Evolutionary conservation across 495 filamentous ascomycete species (phyloP).

Genomic region (Aspergillus coremiiformis): DNA sequence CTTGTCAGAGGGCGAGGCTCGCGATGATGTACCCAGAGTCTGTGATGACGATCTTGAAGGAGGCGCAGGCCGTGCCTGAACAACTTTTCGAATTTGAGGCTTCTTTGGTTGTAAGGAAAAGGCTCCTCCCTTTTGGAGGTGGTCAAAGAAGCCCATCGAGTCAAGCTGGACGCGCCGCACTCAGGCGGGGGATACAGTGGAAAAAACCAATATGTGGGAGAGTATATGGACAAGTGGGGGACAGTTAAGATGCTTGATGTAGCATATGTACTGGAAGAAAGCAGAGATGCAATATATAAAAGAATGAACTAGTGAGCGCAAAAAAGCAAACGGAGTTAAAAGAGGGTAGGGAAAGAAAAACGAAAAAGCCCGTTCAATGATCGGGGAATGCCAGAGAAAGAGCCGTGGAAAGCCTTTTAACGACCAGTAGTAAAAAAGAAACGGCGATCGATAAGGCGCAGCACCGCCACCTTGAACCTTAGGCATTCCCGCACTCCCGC

Average conservation of each 20-base stretch:
- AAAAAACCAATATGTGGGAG: neutral
- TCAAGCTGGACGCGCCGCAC: neutral
- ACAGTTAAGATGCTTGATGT: slow-evolving; percentile 6
- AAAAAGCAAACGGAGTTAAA: slow-evolving; percentile 10
- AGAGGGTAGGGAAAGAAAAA: slow-evolving; percentile 11
- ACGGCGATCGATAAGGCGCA: slow-evolving; percentile 1
- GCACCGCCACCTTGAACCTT: neutral
- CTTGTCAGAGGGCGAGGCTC: slow-evolving; percentile 17
- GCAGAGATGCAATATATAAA: slow-evolving; percentile 11
- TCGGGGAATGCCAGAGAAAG: neutral
- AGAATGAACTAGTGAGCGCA: slow-evolving; percentile 7
- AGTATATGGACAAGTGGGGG: slow-evolving; percentile 4
- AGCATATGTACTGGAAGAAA: slow-evolving; percentile 16
- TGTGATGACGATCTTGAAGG: slow-evolving; percentile 26
- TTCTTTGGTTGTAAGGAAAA: slow-evolving; percentile 46
- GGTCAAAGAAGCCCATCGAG: slow-evolving; percentile 50
- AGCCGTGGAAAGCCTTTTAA: neutral
- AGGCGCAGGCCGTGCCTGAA: slow-evolving; percentile 32
- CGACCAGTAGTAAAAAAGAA: slow-evolving; percentile 1
- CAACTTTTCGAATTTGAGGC: slow-evolving; percentile 42
- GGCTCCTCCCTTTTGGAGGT: slow-evolving; percentile 47
- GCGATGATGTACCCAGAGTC: slow-evolving; percentile 16
- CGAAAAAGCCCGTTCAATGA: neutral
- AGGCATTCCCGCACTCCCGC: neutral
- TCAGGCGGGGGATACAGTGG: neutral